Conservation (phyloP, 139 green algal species). For the Tetradesmus lagerheimii region DNA sequence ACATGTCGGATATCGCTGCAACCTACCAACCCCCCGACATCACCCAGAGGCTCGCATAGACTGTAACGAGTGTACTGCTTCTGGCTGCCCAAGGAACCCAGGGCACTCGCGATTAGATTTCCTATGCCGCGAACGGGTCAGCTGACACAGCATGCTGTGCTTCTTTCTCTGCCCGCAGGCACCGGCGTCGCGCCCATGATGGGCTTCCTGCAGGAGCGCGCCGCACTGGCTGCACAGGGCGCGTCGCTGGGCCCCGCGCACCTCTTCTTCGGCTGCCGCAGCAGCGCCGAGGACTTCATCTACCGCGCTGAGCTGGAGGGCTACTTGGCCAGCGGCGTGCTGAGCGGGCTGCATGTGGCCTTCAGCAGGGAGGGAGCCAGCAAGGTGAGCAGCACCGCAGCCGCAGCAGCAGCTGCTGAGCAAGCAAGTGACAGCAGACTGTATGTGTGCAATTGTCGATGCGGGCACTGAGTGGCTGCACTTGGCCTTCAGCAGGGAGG, state of each 20-base stretch:
- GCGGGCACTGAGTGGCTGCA: background rate
- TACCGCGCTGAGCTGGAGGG: conserved; percentile 85
- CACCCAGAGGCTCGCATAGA: too few relatives aligned
- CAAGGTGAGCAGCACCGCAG: background rate
- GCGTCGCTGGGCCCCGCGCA: conserved; percentile 73
- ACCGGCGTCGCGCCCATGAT: conserved; percentile 97
- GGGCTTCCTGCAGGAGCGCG: conserved; percentile 95
- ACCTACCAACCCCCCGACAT: too few relatives aligned
- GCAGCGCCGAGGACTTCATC: conserved; percentile 82
- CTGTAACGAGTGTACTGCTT: too few relatives aligned
- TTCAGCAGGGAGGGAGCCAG: conserved; percentile 73
- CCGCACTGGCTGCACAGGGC: conserved; percentile 45
- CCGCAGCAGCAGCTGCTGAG: background rate
- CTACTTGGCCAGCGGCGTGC: conserved; percentile 62
- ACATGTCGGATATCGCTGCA: too few relatives aligned
- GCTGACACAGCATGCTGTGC: conserved; percentile 62
- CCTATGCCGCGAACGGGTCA: too few relatives aligned
- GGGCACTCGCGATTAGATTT: too few relatives aligned
- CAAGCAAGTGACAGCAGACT: too few relatives aligned
- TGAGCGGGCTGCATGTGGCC: conserved; percentile 80
- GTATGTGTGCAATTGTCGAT: too few relatives aligned
- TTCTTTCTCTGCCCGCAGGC: conserved; percentile 31
- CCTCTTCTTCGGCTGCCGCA: conserved; percentile 94
- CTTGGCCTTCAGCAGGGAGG: background rate
- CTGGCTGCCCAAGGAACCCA: too few relatives aligned